Conservation (phyloP, 2,329 filamentous ascomycete species). For the Sarocladiaceae sp. region DNA sequence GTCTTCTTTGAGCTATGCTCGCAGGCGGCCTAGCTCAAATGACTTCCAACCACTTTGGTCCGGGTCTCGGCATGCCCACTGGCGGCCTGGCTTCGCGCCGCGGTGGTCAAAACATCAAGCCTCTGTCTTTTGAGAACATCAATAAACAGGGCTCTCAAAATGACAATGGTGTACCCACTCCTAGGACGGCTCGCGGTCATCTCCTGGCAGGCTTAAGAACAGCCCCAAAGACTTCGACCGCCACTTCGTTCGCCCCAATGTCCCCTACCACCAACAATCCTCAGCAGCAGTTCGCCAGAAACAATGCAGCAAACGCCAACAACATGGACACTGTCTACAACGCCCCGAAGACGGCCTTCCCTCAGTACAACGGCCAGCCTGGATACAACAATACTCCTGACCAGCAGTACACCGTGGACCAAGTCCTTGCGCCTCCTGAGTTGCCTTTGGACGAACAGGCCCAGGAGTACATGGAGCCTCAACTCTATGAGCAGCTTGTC, state of each 20-base stretch:
- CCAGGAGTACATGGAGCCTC: conserved; percentile 71
- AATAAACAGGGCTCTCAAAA: conserved; percentile 60
- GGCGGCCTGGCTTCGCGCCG: conserved; percentile 79
- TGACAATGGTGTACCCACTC: conserved; percentile 67
- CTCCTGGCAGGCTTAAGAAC: conserved; percentile 89
- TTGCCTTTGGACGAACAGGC: conserved; percentile 65
- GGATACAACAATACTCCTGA: conserved; percentile 24
- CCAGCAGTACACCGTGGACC: conserved; percentile 71
- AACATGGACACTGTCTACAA: conserved; percentile 37
- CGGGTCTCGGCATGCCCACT: conserved; percentile 67
- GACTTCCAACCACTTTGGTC: conserved; percentile 79
- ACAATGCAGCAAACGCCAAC: conserved; percentile 40
- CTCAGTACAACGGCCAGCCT: conserved; percentile 35
- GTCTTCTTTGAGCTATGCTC: conserved; percentile 60
- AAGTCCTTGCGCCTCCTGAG: conserved; percentile 78
- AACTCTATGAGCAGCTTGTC: conserved; percentile 79
- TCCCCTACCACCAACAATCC: conserved; percentile 42
- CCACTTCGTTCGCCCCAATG: conserved; percentile 64
- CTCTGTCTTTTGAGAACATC: conserved; percentile 68
- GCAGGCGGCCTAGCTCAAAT: conserved; percentile 99
- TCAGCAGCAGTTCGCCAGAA: conserved; percentile 37
- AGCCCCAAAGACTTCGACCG: conserved; percentile 78
- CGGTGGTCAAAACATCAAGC: conserved; percentile 83
- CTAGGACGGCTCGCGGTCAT: conserved; percentile 90
- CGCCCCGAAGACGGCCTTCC: conserved; percentile 50